These are phyloP conservation scores for Aureobasidium vineae DNA, from an alignment of 2,329 filamentous ascomycete genomes.

Conservation along the genomic window DNA sequence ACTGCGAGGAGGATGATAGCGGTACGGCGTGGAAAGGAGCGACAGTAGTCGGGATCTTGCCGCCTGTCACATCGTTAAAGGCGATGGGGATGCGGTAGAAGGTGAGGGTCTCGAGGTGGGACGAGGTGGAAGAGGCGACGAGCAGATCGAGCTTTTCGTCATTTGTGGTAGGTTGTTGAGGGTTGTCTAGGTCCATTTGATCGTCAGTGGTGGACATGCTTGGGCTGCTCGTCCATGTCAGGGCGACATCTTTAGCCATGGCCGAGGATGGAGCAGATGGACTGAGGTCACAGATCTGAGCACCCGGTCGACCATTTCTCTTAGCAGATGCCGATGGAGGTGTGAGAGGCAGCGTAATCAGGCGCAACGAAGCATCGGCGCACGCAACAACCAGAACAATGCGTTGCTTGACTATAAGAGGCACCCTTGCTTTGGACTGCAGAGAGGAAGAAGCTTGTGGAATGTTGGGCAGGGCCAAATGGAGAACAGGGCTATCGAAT, in stretches of 20 bases:
- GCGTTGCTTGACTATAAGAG: slow-evolving; percentile 42
- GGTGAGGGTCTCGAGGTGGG: slow-evolving; percentile 42
- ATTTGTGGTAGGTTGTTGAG: not conserved
- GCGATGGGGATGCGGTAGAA: slow-evolving; percentile 44
- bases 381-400: slow-evolving; percentile 58
- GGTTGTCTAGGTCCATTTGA: slow-evolving; percentile 20
- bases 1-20: slow-evolving; percentile 51
- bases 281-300: slow-evolving; percentile 51
- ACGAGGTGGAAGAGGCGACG: slow-evolving; percentile 39
- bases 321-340: slow-evolving; percentile 50
- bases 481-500: slow-evolving; percentile 54
- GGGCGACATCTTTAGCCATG: slow-evolving; percentile 51
- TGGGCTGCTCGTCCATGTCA: slow-evolving; percentile 50
- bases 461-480: slow-evolving; percentile 51
- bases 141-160: slow-evolving; percentile 37
- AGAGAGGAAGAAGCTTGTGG: slow-evolving; percentile 30
- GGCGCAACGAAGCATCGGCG: slow-evolving; percentile 55
- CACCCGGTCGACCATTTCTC: slow-evolving; percentile 39
- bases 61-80: slow-evolving; percentile 34
- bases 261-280: slow-evolving; percentile 51
- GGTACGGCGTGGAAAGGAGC: slow-evolving; percentile 49
- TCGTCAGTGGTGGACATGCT: slow-evolving; percentile 17
- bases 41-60: slow-evolving; percentile 41
- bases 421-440: slow-evolving; percentile 5
- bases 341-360: slow-evolving; percentile 55